These are phyloP conservation scores for Colletotrichum sansevieriae DNA, from an alignment of 2,329 filamentous ascomycete genomes.

Conservation along the genomic window DNA sequence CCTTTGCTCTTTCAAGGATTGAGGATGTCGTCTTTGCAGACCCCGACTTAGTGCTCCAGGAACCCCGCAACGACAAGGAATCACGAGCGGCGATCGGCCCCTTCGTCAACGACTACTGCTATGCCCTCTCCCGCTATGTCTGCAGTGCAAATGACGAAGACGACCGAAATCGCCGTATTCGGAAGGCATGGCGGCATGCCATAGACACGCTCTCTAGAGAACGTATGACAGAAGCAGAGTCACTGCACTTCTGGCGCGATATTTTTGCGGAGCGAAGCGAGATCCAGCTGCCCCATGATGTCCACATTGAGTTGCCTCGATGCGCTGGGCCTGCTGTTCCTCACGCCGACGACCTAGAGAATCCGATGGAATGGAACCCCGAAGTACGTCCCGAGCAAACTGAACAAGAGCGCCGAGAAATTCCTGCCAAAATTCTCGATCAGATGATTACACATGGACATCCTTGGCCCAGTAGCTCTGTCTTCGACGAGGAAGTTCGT, in stretches of 20 bases:
- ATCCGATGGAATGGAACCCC: constrained; percentile 17
- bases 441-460: not conserved
- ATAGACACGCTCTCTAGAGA: not conserved
- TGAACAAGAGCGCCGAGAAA: not conserved
- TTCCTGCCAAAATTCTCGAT: not conserved
- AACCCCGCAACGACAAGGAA: not conserved
- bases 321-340: not conserved
- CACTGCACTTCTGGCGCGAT: constrained; percentile 1
- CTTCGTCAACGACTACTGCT: constrained; percentile 9
- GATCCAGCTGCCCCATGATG: not conserved
- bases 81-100: constrained; percentile 4
- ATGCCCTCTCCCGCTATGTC: constrained; percentile 17
- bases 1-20: not conserved
- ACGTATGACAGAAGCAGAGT: constrained; percentile 38
- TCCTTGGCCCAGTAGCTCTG: not conserved
- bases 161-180: not conserved
- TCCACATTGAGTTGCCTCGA: not conserved
- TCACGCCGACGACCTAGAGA: not conserved
- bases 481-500: not conserved
- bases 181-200: constrained; percentile 21
- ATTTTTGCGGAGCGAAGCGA: not conserved
- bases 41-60: not conserved
- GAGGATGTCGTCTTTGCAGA: constrained; percentile 4
- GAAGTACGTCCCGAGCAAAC: not conserved
- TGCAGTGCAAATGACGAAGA: not conserved